Conservation (phyloP, 2,329 filamentous ascomycete species). For the Epicoccum nigrum region DNA sequence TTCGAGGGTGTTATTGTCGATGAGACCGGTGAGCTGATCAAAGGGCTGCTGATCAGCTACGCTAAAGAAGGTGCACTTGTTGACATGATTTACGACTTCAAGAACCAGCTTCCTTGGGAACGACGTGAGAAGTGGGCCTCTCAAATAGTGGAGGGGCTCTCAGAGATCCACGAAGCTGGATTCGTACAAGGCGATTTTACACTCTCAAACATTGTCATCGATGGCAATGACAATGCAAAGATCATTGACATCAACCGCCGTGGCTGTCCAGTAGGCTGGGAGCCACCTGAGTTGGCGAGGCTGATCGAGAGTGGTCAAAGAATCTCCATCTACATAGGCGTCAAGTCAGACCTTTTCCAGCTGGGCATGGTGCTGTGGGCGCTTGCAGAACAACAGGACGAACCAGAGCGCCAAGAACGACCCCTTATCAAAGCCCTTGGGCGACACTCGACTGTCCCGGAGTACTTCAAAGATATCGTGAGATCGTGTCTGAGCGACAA, state of each 20-base stretch:
- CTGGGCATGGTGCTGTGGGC: slow-evolving; percentile 98
- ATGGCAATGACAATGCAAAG: slow-evolving; percentile 81
- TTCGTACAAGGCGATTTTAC: slow-evolving; percentile 99
- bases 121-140: slow-evolving; percentile 85
- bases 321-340: slow-evolving; percentile 96
- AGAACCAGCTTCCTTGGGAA: slow-evolving; percentile 69
- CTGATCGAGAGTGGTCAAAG: slow-evolving; percentile 88
- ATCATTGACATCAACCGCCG: slow-evolving; percentile 98
- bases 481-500: slow-evolving; percentile 76
- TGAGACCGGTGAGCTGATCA: slow-evolving; percentile 73
- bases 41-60: slow-evolving; percentile 87
- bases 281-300: slow-evolving; percentile 86
- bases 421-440: slow-evolving; percentile 58
- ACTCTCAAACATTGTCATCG: slow-evolving; percentile 94
- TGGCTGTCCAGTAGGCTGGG: slow-evolving; percentile 97
- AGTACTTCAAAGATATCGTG: slow-evolving; percentile 79
- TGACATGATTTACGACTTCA: slow-evolving; percentile 84
- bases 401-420: slow-evolving; percentile 79
- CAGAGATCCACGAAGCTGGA: slow-evolving; percentile 92
- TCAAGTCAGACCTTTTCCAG: slow-evolving; percentile 96
- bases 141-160: slow-evolving; percentile 87
- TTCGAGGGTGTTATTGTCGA: slow-evolving; percentile 90
- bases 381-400: slow-evolving; percentile 83
- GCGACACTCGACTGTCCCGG: slow-evolving; percentile 64
- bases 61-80: slow-evolving; percentile 86